phyloP scores from a whole-genome alignment of 768 basidiomycete species.

The Leccinum sublutescens region DNA sequence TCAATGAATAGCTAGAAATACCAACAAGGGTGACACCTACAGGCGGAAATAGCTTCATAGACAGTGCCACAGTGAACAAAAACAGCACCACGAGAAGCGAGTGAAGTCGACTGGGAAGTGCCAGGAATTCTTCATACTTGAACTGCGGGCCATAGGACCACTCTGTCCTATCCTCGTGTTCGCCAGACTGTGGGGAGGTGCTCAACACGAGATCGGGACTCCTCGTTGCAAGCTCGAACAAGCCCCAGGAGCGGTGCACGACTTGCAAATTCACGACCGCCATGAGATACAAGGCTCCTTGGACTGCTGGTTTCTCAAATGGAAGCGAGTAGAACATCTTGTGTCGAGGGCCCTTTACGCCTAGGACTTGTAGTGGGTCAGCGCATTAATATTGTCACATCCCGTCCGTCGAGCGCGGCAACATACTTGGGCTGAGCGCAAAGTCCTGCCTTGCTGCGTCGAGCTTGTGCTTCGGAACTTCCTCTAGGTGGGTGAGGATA shows the following conservation, averaged over 20 bases:
- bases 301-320: conserved; percentile 29
- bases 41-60: conserved; percentile 34
- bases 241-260: conserved; percentile 57
- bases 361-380: conserved; percentile 30
- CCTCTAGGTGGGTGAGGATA: conserved; percentile 31
- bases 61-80: conserved; percentile 16
- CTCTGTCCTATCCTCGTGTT: conserved; percentile 17
- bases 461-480: conserved; percentile 33
- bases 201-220: conserved; percentile 16
- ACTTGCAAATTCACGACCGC: conserved; percentile 42
- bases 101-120: conserved; percentile 38
- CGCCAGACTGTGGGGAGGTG: conserved; percentile 15
- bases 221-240: conserved; percentile 38
- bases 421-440: conserved; percentile 44
- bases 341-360: conserved; percentile 25
- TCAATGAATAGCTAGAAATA: neutral
- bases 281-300: conserved; percentile 47
- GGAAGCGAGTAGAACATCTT: conserved; percentile 40
- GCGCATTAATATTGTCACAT: neutral
- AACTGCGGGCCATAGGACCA: conserved; percentile 67
- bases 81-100: conserved; percentile 41
- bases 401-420: neutral
- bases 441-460: conserved; percentile 35
- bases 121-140: conserved; percentile 71
- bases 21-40: conserved; percentile 33